Evolutionary conservation across 75 land plant species (phyloP).

Genomic region (Sequoia sempervirens): DNA sequence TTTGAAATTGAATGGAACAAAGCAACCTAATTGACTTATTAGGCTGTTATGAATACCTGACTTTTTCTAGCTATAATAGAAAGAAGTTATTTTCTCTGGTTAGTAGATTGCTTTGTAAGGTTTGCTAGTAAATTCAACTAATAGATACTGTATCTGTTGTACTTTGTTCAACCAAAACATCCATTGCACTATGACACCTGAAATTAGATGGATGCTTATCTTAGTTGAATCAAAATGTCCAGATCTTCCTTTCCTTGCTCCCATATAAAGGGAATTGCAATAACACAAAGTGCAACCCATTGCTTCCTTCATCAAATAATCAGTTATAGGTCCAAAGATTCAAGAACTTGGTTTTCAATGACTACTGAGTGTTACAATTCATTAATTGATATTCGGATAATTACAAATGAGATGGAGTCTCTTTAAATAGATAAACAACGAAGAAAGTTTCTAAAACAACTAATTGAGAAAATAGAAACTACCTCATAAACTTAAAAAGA

Average conservation of each 20-base stretch:
- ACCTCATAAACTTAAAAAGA: too few relatives aligned
- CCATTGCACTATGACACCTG: neutral
- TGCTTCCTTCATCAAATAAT: neutral
- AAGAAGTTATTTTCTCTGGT: neutral
- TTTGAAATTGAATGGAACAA: neutral
- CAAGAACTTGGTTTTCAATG: neutral
- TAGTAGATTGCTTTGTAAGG: neutral
- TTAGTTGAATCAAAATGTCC: neutral
- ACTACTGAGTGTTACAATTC: neutral
- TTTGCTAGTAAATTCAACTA: neutral
- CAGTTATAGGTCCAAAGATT: neutral
- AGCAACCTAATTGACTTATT: neutral
- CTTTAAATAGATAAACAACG: too few relatives aligned
- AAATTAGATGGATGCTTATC: neutral
- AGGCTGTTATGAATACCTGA: neutral
- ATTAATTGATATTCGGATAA: too few relatives aligned
- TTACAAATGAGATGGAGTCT: too few relatives aligned
- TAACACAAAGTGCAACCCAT: neutral
- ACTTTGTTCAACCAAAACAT: neutral
- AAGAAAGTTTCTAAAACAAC: too few relatives aligned
- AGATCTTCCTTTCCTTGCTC: neutral
- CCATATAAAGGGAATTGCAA: neutral
- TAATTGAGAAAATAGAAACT: too few relatives aligned
- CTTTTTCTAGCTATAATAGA: neutral
- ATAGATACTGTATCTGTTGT: neutral